Percentiles rank a stretch among this genome's conserved stretches.
These are phyloP conservation scores for Pistacia integerrima DNA, from an alignment of 345 rosid genomes.

Conservation along the genomic window DNA sequence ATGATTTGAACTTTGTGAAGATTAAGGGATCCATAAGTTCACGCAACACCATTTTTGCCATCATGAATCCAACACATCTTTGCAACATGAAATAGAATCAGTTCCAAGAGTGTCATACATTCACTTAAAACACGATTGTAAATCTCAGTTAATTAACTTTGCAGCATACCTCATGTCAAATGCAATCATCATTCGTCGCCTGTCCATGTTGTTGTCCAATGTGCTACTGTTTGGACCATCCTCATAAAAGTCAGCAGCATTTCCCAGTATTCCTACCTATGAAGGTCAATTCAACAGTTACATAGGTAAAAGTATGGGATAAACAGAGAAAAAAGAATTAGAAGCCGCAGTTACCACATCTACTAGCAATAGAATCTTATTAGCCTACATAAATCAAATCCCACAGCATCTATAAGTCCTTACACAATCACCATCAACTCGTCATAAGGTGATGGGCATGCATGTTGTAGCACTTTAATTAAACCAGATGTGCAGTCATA, in stretches of 20 bases:
- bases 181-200: slow-evolving; percentile 95
- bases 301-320: background rate
- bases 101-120: slow-evolving; percentile 16
- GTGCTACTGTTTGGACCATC: slow-evolving; percentile 51
- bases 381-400: background rate
- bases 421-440: background rate
- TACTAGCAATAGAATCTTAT: slow-evolving; percentile 2
- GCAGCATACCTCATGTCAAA: slow-evolving; percentile 85
- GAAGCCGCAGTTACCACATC: background rate
- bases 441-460: background rate
- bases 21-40: slow-evolving; percentile 88
- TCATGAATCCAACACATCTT: slow-evolving; percentile 95
- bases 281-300: slow-evolving; percentile 9
- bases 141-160: slow-evolving; percentile 7
- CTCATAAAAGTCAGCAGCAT: slow-evolving; percentile 86
- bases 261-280: slow-evolving; percentile 91
- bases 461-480: background rate
- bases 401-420: background rate
- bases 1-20: slow-evolving; percentile 75
- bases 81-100: slow-evolving; percentile 26
- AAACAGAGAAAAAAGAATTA: no score
- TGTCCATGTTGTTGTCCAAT: slow-evolving; percentile 52
- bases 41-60: slow-evolving; percentile 96
- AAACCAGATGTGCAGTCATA: background rate
- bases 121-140: slow-evolving; percentile 4